Conservation (phyloP, 2,329 filamentous ascomycete species). For the Tolypocladium album region DNA sequence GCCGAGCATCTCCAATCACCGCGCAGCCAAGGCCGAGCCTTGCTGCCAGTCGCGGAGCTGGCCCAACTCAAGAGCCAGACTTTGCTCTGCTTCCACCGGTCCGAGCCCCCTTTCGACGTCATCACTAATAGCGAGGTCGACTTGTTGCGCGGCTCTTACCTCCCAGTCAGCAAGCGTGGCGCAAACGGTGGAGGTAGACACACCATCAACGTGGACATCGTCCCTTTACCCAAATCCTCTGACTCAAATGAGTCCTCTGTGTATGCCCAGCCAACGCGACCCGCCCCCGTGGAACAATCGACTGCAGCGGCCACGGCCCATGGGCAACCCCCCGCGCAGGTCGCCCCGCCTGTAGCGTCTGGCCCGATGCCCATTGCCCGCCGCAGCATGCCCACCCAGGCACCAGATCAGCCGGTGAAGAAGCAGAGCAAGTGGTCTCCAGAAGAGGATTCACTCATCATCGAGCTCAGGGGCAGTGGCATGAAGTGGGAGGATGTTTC, state of each 20-base stretch:
- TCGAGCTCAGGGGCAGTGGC: slow-evolving; percentile 75
- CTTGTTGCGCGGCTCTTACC: slow-evolving; percentile 15
- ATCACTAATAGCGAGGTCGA: slow-evolving; percentile 16
- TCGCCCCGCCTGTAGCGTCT: slow-evolving; percentile 18
- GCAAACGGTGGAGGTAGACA: slow-evolving; percentile 13
- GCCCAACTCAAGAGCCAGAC: slow-evolving; percentile 31
- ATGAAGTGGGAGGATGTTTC: slow-evolving; percentile 99
- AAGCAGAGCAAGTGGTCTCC: slow-evolving; percentile 96
- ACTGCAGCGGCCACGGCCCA: slow-evolving; percentile 5
- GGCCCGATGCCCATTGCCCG: slow-evolving; percentile 18
- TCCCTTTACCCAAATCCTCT: slow-evolving; percentile 69
- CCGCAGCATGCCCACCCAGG: slow-evolving; percentile 32
- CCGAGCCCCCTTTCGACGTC: slow-evolving; percentile 24
- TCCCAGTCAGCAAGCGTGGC: slow-evolving; percentile 16
- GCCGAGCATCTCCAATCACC: neutral
- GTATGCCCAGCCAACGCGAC: slow-evolving; percentile 24
- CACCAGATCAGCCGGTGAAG: slow-evolving; percentile 63
- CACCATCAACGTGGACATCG: slow-evolving; percentile 87
- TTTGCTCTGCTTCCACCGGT: slow-evolving; percentile 29
- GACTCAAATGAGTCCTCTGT: slow-evolving; percentile 61
- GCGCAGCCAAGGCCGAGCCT: slow-evolving; percentile 4
- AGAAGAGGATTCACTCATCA: slow-evolving; percentile 88
- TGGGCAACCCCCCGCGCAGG: slow-evolving; percentile 15
- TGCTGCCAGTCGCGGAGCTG: slow-evolving; percentile 22
- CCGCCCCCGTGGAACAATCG: slow-evolving; percentile 12